Evolutionary conservation across 1,284 basidiomycete genomes (phyloP).

Genomic region (Cryptococcus sp.): DNA sequence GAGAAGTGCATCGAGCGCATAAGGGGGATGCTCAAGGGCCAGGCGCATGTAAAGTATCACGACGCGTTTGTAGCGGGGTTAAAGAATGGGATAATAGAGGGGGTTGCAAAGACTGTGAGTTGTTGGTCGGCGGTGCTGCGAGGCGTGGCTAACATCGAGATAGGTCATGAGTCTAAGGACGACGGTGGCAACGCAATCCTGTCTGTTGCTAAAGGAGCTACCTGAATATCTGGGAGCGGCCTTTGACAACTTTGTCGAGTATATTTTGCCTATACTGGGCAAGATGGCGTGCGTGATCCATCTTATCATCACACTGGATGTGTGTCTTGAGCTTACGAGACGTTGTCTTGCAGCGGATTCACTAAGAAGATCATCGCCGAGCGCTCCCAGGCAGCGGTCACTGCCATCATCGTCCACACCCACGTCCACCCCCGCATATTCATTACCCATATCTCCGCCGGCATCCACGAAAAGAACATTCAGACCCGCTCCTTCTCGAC

Average conservation of each 20-base stretch:
- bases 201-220: slow-evolving; percentile 74
- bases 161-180: slow-evolving; percentile 87
- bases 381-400: slow-evolving; percentile 72
- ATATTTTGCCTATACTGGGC: slow-evolving; percentile 68
- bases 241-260: slow-evolving; percentile 74
- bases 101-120: slow-evolving; percentile 78
- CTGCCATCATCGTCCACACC: slow-evolving; percentile 65
- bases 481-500: slow-evolving; percentile 67
- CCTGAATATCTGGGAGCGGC: slow-evolving; percentile 63
- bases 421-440: slow-evolving; percentile 69
- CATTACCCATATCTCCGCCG: slow-evolving; percentile 67
- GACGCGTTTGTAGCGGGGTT: slow-evolving; percentile 72
- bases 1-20: slow-evolving; percentile 76
- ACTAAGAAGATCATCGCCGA: slow-evolving; percentile 95
- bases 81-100: slow-evolving; percentile 73
- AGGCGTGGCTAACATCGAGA: background rate
- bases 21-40: slow-evolving; percentile 86
- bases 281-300: slow-evolving; percentile 60
- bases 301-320: background rate
- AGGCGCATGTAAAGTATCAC: slow-evolving; percentile 67
- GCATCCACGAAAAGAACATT: slow-evolving; percentile 78
- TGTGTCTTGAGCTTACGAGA: background rate
- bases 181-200: slow-evolving; percentile 79
- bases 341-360: slow-evolving; percentile 56
- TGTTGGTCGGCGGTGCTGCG: background rate